phyloP scores from a whole-genome alignment of 257 asterid genomes.

The Capsicum rhomboideum region DNA sequence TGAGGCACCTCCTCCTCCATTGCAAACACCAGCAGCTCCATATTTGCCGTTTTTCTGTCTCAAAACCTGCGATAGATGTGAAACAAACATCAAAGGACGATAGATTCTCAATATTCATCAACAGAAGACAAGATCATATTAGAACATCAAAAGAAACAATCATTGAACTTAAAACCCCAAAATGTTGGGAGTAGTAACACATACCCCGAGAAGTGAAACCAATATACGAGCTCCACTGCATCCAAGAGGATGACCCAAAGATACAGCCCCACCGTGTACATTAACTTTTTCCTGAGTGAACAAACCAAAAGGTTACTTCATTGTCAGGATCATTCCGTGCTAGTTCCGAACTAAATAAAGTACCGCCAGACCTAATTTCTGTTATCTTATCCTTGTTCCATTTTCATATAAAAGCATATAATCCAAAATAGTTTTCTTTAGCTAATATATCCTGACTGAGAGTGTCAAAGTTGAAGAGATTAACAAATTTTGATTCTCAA shows the following conservation, averaged over 20 bases:
- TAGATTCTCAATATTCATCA: neutral
- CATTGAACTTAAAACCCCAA: neutral
- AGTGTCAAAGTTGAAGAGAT: neutral
- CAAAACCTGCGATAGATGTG: constrained; percentile 45
- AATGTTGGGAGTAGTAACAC: neutral
- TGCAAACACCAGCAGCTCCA: constrained; percentile 92
- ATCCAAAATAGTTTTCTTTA: neutral
- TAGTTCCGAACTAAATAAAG: neutral
- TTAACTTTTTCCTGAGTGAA: constrained; percentile 74
- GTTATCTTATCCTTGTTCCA: neutral
- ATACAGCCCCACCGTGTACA: constrained; percentile 93
- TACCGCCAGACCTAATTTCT: neutral
- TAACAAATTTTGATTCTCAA: neutral
- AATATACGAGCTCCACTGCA: constrained; percentile 99
- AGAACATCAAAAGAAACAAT: neutral
- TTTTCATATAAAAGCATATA: neutral
- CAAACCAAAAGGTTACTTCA: constrained; percentile 3
- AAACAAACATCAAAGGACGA: neutral
- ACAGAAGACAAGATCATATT: neutral
- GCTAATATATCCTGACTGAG: neutral
- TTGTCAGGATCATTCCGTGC: neutral
- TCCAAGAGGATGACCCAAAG: constrained; percentile 97
- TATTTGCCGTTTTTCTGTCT: constrained; percentile 71
- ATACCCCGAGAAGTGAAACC: constrained; percentile 95
- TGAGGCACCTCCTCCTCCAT: constrained; percentile 99